Evolutionary conservation across 176 grass and related monocot species (phyloP).

Genomic region (Aegilops sharonensis): DNA sequence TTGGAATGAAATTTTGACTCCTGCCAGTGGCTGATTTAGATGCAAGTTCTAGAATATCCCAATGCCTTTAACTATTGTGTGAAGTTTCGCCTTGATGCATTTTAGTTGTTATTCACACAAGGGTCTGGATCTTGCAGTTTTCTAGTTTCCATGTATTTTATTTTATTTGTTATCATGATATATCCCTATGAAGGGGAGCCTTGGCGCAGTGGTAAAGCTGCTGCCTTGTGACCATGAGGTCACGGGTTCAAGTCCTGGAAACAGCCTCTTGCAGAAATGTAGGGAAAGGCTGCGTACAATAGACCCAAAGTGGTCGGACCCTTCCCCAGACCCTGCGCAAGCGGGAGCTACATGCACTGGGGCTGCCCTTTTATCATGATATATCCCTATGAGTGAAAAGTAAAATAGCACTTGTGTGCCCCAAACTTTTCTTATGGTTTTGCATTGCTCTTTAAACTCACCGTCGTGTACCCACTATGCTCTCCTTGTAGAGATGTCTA

Average conservation of each 20-base stretch:
- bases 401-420: background rate
- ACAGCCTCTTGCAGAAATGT: no score
- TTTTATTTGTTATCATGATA: background rate
- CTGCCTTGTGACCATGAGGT: no score
- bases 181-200: background rate
- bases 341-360: no score
- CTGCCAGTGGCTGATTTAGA: background rate
- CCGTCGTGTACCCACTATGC: background rate
- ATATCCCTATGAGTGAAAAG: constrained; percentile 9
- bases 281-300: no score
- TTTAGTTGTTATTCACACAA: constrained; percentile 4
- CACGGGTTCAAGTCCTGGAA: no score
- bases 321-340: no score
- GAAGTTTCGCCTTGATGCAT: background rate
- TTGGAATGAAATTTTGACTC: background rate
- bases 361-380: background rate
- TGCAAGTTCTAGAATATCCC: background rate
- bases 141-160: background rate
- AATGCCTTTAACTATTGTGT: background rate
- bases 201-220: no score
- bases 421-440: background rate
- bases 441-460: background rate
- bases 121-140: background rate
- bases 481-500: constrained; percentile 21
- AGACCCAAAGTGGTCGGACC: no score